phyloP scores from a whole-genome alignment of 805 yeast genomes.

The Teunomyces tritomae region DNA sequence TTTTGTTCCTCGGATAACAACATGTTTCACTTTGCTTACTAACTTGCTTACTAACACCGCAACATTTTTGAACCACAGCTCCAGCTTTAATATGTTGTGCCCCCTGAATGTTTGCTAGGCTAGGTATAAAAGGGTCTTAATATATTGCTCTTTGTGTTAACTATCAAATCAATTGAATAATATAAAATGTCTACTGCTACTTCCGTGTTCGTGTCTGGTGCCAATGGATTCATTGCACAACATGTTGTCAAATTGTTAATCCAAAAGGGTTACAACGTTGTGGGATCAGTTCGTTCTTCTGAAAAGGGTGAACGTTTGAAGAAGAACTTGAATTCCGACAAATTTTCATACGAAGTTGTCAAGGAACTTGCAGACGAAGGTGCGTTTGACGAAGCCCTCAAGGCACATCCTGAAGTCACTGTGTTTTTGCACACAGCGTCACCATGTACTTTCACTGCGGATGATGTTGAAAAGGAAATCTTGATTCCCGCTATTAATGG shows the following conservation, averaged over 20 bases:
- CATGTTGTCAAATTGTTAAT: constrained; percentile 43
- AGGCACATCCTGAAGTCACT: constrained; percentile 38
- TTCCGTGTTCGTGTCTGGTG: constrained; percentile 47
- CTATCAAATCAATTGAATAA: too few species aligned
- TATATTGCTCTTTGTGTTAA: too few species aligned
- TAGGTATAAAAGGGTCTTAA: too few species aligned
- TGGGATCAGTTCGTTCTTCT: constrained; percentile 48
- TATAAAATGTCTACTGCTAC: not conserved
- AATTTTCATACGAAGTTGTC: constrained; percentile 29
- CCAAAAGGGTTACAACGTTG: constrained; percentile 40
- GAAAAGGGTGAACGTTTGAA: constrained; percentile 17
- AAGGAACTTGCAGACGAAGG: constrained; percentile 24
- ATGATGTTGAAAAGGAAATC: constrained; percentile 18
- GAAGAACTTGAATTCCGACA: constrained; percentile 8
- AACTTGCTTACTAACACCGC: too few species aligned
- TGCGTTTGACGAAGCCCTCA: constrained; percentile 49
- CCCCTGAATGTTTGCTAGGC: too few species aligned
- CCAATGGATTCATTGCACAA: constrained; percentile 50
- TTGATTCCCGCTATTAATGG: constrained; percentile 30
- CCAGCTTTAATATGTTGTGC: too few species aligned
- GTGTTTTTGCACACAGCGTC: constrained; percentile 49
- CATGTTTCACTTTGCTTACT: too few species aligned
- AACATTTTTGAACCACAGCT: too few species aligned
- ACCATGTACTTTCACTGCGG: constrained; percentile 31
- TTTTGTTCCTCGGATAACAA: too few species aligned